These are phyloP conservation scores for Agrocybe praecox DNA, from an alignment of 768 basidiomycete species.

Conservation along the genomic window DNA sequence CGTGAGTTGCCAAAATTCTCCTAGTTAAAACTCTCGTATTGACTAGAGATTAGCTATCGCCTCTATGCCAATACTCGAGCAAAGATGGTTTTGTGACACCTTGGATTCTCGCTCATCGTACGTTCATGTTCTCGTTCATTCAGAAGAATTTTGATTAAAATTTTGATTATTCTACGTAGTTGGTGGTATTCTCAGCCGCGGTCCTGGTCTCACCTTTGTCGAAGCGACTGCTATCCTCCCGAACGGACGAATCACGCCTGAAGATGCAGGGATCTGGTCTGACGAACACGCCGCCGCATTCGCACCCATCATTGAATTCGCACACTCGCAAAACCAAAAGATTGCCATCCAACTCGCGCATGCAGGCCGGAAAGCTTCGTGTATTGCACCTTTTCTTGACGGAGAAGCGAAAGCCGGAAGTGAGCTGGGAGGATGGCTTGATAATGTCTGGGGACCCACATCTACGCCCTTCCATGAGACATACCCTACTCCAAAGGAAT, in stretches of 20 bases:
- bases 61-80: constrained; percentile 63
- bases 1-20: constrained; percentile 27
- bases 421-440: constrained; percentile 52
- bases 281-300: constrained; percentile 39
- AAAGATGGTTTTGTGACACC: constrained; percentile 51
- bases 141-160: constrained; percentile 16
- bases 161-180: constrained; percentile 23
- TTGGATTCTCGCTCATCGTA: constrained; percentile 68
- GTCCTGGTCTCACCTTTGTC: constrained; percentile 56
- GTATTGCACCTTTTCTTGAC: constrained; percentile 60
- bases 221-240: constrained; percentile 64
- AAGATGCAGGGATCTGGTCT: constrained; percentile 64
- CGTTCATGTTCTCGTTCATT: no score
- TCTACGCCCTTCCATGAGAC: constrained; percentile 42
- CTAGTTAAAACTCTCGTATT: background rate
- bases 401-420: constrained; percentile 28
- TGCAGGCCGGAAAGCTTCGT: constrained; percentile 74
- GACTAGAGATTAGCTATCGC: constrained; percentile 43
- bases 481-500: constrained; percentile 56
- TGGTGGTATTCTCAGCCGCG: constrained; percentile 50
- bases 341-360: constrained; percentile 81
- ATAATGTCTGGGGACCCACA: constrained; percentile 61
- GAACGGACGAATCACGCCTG: constrained; percentile 61
- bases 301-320: constrained; percentile 62
- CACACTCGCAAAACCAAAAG: constrained; percentile 68